These are phyloP conservation scores for Jatropha podagrica DNA, from an alignment of 441 rosid genomes.

Conservation along the genomic window DNA sequence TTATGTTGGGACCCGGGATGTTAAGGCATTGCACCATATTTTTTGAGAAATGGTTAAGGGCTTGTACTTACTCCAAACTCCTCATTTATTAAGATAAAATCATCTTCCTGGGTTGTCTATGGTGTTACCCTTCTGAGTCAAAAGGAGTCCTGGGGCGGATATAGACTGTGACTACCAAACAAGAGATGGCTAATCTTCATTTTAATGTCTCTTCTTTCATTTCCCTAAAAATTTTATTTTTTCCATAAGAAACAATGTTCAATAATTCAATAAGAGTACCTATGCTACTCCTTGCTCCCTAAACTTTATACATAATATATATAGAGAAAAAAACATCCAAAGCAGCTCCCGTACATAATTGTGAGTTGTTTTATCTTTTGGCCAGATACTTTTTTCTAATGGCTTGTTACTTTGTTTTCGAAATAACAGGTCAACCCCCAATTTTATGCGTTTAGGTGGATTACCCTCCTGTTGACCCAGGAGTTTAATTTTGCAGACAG, in stretches of 20 bases:
- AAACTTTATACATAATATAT: too few species aligned
- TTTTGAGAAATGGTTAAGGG: neutral
- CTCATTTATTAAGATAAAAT: neutral
- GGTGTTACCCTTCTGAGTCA: neutral
- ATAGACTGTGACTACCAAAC: neutral
- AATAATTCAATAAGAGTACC: too few species aligned
- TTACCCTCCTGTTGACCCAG: constrained; percentile 91
- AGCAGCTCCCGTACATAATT: neutral
- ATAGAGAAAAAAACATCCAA: neutral
- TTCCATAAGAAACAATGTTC: neutral
- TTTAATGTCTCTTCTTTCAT: neutral
- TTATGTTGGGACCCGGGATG: neutral
- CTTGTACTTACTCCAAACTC: neutral
- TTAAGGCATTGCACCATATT: neutral
- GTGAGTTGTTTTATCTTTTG: neutral
- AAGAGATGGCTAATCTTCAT: neutral
- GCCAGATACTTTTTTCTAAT: constrained; percentile 15
- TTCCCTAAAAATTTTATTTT: neutral
- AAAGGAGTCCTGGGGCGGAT: neutral
- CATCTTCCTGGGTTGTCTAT: neutral
- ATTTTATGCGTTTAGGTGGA: constrained; percentile 97
- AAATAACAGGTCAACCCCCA: constrained; percentile 89
- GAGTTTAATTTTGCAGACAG: constrained; percentile 87
- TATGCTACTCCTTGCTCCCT: neutral
- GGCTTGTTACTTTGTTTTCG: constrained; percentile 20